Evolutionary conservation across 192 early-diverging fungal genomes (phyloP).

Genomic region (Podila horticola): DNA sequence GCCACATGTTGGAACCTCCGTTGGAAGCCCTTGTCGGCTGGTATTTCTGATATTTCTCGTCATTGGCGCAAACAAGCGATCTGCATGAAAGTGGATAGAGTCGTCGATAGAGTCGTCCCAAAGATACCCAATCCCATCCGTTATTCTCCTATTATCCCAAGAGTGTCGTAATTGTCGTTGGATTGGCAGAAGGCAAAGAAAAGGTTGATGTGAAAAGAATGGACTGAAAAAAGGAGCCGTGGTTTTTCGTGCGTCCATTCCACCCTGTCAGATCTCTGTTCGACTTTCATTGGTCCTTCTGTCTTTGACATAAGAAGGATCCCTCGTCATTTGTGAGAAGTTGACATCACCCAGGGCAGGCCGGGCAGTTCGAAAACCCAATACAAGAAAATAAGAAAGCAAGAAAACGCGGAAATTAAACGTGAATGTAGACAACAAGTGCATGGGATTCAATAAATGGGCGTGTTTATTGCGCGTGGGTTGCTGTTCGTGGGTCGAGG

Average conservation of each 20-base stretch:
- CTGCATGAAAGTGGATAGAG: conserved; percentile 6
- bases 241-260: not conserved
- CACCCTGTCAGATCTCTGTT: conserved; percentile 54
- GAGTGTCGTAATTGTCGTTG: not conserved
- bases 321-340: conserved; percentile 48
- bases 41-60: conserved; percentile 27
- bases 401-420: too few relatives aligned
- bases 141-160: too few relatives aligned
- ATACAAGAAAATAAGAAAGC: too few relatives aligned
- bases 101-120: not conserved
- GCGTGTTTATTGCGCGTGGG: too few relatives aligned
- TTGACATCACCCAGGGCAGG: conserved; percentile 45
- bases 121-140: not conserved
- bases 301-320: not conserved
- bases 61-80: conserved; percentile 40
- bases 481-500: too few relatives aligned
- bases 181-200: not conserved
- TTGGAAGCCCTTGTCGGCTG: conserved; percentile 6
- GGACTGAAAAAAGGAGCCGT: not conserved
- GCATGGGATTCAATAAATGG: too few relatives aligned
- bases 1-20: conserved; percentile 19
- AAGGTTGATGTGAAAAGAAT: not conserved
- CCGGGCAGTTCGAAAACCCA: too few relatives aligned
- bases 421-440: too few relatives aligned
- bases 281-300: conserved; percentile 41